Evolutionary conservation across 2,329 filamentous ascomycete genomes (phyloP).

Genomic region (Aspergillus intermedius): DNA sequence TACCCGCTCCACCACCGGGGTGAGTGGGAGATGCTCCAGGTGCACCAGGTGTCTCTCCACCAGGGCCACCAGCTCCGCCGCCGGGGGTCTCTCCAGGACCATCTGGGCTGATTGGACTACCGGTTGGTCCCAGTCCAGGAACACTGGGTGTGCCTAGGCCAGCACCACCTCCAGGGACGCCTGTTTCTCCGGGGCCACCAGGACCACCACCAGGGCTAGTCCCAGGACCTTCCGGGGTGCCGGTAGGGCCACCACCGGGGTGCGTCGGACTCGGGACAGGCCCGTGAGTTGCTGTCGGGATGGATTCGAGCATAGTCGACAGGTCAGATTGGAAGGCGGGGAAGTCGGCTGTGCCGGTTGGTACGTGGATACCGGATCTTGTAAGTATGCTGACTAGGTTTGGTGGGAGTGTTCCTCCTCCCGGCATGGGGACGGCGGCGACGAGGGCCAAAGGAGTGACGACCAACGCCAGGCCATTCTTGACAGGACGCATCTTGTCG

Average conservation of each 20-base stretch:
- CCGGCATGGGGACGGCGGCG: conserved; percentile 1
- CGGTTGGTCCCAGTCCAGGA: too few species aligned
- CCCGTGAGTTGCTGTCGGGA: background rate
- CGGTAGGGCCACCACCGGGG: background rate
- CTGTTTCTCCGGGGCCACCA: too few species aligned
- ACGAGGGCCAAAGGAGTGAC: conserved; percentile 13
- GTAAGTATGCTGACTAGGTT: background rate
- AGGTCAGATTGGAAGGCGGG: background rate
- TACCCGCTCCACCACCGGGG: background rate
- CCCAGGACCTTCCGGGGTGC: background rate
- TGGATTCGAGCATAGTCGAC: background rate
- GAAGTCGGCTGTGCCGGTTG: background rate
- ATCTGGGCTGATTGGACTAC: too few species aligned
- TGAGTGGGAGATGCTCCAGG: too few species aligned
- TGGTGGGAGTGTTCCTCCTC: background rate
- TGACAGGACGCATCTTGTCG: conserved; percentile 14
- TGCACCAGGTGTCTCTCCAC: too few species aligned
- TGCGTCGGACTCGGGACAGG: conserved; percentile 5
- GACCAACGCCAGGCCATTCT: conserved; percentile 10
- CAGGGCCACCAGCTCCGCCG: too few species aligned
- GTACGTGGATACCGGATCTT: background rate
- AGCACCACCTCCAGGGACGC: background rate
- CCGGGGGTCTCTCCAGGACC: background rate
- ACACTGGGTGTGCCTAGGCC: background rate
- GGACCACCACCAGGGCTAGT: background rate